Conservation (phyloP, 1,139 yeast genomes). For the Geotrichum phurueaensis region DNA sequence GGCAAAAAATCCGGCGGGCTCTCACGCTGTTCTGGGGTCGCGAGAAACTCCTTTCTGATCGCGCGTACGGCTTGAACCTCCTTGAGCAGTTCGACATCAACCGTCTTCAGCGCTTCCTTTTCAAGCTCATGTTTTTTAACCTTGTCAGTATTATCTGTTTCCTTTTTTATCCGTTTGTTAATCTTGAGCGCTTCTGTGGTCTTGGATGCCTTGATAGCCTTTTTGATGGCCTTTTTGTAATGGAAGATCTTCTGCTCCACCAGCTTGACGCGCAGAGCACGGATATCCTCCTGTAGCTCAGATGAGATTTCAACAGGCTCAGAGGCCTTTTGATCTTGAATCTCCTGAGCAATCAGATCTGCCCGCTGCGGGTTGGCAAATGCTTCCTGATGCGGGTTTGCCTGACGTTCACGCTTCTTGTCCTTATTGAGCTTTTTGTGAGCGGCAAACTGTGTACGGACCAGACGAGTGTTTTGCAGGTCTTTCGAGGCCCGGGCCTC, state of each 20-base stretch:
- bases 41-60: conserved; percentile 25
- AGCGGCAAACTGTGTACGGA: conserved; percentile 30
- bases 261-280: conserved; percentile 27
- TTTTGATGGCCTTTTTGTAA: conserved; percentile 27
- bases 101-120: conserved; percentile 23
- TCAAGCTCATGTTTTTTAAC: conserved; percentile 27
- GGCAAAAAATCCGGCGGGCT: conserved; percentile 22
- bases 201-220: conserved; percentile 32
- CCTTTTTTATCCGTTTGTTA: conserved; percentile 28
- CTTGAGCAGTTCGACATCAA: conserved; percentile 26
- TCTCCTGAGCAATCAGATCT: conserved; percentile 16
- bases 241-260: conserved; percentile 34
- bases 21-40: conserved; percentile 17
- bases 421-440: conserved; percentile 18
- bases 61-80: conserved; percentile 23
- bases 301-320: conserved; percentile 9
- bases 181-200: conserved; percentile 33
- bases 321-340: conserved; percentile 12
- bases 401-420: conserved; percentile 16
- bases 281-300: conserved; percentile 22
- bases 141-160: conserved; percentile 19
- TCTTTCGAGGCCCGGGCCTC: conserved; percentile 31
- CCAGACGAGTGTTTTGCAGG: conserved; percentile 27
- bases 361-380: conserved; percentile 17
- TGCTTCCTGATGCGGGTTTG: conserved; percentile 12